Base-by-base conservation (phyloP, 768 basidiomycete genomes). In the Coprinopsis marcescibilis region DNA sequence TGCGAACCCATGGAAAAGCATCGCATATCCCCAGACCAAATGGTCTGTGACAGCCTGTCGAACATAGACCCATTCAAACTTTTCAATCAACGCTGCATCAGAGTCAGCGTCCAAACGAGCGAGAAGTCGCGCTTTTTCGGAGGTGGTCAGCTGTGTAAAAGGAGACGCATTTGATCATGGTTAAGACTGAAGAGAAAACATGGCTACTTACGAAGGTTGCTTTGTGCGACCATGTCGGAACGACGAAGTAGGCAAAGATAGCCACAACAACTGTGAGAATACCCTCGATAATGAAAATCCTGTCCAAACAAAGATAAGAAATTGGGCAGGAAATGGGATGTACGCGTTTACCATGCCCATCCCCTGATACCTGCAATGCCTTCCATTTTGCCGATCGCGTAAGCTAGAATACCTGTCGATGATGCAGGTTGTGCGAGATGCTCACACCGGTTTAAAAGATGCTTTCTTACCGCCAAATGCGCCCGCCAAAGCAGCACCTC, bases 281-380 rank as follows among this genome's bases (percentile, higher is more conserved):
- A 20, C 80, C 77, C 59, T 78, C 78, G 1, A 80, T 50, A 45
- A 78, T 79, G 57, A 80, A 80, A 23, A 83, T 76, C 78, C 75
- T 79, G 42, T 25, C 29, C 8, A 26, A 10, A 34, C 48, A 46
- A 2, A 20, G 17, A 19, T 17, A 13, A 29, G 17, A 6, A 17
- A 29, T n/a, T 24, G 23, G 10, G 15, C 20, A 14, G 3, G 25
- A 21, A 30, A 5, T 15, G 21, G 10, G 27, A 27, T 0, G 36
- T 56, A n/a, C n/a, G n/a, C n/a, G n/a, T n/a, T 15, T 51, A 73
- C 79, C 81, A 83, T 62, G 73, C 66, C 81, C 82, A 83, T 17
- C 80, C 78, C 33, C 60, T 69, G 39, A 70, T 70, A 14, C 78
- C 81, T n/a, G 76, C 78, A 2, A 80, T 60, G 13, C 78, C 78